phyloP scores from a whole-genome alignment of 108 stramenopile genomes.

The Mediolabrus comicus region DNA sequence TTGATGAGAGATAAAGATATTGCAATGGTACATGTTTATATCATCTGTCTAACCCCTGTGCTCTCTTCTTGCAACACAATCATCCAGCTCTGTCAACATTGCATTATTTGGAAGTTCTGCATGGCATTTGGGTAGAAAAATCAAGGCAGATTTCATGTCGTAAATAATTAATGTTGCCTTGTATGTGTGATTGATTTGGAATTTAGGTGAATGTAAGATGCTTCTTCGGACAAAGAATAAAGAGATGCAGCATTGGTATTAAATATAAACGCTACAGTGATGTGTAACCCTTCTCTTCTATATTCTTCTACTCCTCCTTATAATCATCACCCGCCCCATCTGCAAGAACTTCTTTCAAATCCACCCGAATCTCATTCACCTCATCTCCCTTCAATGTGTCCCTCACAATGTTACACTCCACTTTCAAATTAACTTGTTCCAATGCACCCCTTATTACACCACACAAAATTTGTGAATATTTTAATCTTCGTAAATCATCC shows the following conservation, averaged over 20 bases:
- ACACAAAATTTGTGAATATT: slow-evolving; percentile 90
- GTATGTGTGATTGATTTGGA: neutral
- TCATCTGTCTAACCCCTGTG: neutral
- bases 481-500: slow-evolving; percentile 58
- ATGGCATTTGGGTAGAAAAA: slow-evolving; percentile 84
- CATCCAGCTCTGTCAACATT: slow-evolving; percentile 62
- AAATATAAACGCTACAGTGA: neutral
- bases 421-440: slow-evolving; percentile 90
- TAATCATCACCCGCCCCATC: slow-evolving; percentile 90
- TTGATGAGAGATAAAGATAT: neutral
- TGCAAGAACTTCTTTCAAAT: slow-evolving; percentile 69
- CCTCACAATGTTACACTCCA: slow-evolving; percentile 76
- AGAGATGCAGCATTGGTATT: neutral
- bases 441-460: slow-evolving; percentile 93
- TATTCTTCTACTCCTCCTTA: slow-evolving; percentile 75
- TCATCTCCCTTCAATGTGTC: slow-evolving; percentile 87
- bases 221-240: no score
- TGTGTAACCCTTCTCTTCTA: neutral
- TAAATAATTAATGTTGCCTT: neutral
- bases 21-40: neutral
- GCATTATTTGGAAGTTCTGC: slow-evolving; percentile 78
- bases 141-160: slow-evolving; percentile 77
- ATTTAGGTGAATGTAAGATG: no score
- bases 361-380: slow-evolving; percentile 90
- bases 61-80: neutral